These are phyloP conservation scores for Inosperma sp. DNA, from an alignment of 768 basidiomycete genomes.

Conservation along the genomic window DNA sequence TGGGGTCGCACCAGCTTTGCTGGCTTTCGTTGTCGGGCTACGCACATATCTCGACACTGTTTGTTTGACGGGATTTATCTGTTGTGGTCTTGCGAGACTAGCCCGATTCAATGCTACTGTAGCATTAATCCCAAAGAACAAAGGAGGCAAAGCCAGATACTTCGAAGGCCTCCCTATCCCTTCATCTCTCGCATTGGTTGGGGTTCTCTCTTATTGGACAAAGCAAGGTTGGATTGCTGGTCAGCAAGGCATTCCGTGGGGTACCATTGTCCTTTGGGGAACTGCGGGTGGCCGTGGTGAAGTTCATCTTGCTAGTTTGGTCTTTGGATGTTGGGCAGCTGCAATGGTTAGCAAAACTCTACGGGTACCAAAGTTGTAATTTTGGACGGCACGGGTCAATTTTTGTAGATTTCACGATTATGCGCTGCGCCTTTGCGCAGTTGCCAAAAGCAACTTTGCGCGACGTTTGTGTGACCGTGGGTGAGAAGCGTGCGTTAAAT, in stretches of 20 bases:
- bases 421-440: too few relatives aligned
- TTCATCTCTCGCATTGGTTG: slow-evolving; percentile 77
- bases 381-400: background rate
- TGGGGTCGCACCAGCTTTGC: slow-evolving; percentile 92
- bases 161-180: slow-evolving; percentile 99
- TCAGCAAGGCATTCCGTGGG: slow-evolving; percentile 68
- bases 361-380: slow-evolving; percentile 69
- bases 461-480: too few relatives aligned
- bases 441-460: too few relatives aligned
- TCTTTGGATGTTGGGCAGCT: slow-evolving; percentile 87
- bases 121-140: slow-evolving; percentile 86
- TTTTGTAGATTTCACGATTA: too few relatives aligned
- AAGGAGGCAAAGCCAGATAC: slow-evolving; percentile 82
- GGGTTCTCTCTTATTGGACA: slow-evolving; percentile 74
- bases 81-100: slow-evolving; percentile 92
- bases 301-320: slow-evolving; percentile 68
- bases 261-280: slow-evolving; percentile 73
- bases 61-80: slow-evolving; percentile 84
- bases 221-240: slow-evolving; percentile 82
- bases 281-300: slow-evolving; percentile 71
- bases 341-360: slow-evolving; percentile 99
- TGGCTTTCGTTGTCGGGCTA: slow-evolving; percentile 88
- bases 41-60: slow-evolving; percentile 89
- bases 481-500: too few relatives aligned
- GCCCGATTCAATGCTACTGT: slow-evolving; percentile 99